A percentile compares a stretch with the other conserved stretches of the same genome.
Evolutionary conservation across 176 grass and related monocot genomes (phyloP).

Genomic region (Hyparrhenia diplandra): DNA sequence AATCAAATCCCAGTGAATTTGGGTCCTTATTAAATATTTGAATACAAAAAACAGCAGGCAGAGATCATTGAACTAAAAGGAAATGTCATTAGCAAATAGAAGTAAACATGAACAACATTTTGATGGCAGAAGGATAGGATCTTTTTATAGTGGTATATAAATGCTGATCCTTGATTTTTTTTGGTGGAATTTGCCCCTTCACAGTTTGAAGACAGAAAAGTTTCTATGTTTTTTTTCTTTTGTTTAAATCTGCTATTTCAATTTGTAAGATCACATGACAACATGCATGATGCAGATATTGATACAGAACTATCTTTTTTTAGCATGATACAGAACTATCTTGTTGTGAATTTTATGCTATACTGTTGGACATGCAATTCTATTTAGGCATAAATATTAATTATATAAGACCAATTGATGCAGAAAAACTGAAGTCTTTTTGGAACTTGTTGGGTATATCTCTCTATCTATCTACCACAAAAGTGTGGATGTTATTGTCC

Average conservation of each 20-base stretch:
- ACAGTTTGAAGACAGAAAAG: background rate
- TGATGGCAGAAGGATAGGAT: background rate
- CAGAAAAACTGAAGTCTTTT: slow-evolving; percentile 53
- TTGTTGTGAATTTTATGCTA: background rate
- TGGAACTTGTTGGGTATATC: slow-evolving; percentile 43
- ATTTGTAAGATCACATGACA: background rate
- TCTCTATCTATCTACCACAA: no score
- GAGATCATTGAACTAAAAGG: background rate
- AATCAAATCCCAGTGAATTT: no score
- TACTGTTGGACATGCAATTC: background rate
- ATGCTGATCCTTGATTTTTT: background rate
- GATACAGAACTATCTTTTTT: background rate
- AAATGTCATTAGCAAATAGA: background rate
- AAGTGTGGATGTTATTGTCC: no score
- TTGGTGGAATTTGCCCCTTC: background rate
- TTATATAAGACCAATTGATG: slow-evolving; percentile 19
- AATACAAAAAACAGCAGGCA: background rate
- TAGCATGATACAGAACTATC: no score
- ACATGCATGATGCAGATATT: background rate
- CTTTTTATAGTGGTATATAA: background rate
- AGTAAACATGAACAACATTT: background rate
- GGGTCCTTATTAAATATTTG: background rate
- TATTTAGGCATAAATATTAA: slow-evolving; percentile 1
- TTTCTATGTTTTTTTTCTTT: background rate
- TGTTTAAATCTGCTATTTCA: background rate